Base-by-base conservation (phyloP, 139 green algal genomes). In the Raphidocelis subcapitata region DNA sequence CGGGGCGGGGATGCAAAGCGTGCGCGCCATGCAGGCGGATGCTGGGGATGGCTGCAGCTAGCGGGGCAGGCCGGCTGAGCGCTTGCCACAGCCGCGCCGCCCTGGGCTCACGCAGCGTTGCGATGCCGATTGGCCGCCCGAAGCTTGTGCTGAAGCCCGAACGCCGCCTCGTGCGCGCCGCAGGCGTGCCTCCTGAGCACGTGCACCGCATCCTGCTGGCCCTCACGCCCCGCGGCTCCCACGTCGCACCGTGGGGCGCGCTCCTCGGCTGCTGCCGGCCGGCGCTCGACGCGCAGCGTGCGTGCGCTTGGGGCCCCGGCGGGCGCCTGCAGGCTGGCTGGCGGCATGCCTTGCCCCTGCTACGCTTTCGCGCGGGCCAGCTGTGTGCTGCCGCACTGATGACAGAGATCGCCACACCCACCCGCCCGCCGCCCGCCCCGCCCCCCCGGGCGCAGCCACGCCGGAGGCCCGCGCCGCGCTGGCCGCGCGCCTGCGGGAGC, bases 141-240 rank as follows among this genome's bases (percentile, higher is more conserved):
- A n/a, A n/a, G n/a, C n/a, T n/a, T n/a, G n/a, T n/a, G n/a, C n/a
- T n/a, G n/a, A n/a, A n/a, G n/a, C n/a, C n/a, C n/a, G n/a, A n/a
- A n/a, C n/a, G n/a, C n/a, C n/a, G n/a, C n/a, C n/a, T n/a, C n/a
- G n/a, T n/a, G n/a, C n/a, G n/a, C n/a, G n/a, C 14, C n/a, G 47
- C 62, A 77, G 70, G 70, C 28, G 31, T 77, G 2, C n/a, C 70
- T 16, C 31, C 70, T 2, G 44, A 63, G 46, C 62, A 69, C n/a
- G 32, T 70, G 32, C 70, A 77, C 49, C 37, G 70, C 20, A 61
- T 77, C 32, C 61, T 77, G 49, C 49, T 77, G 61, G 70, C 59
- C 21, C 32, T 77, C 0, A 52, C 56, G 10, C 47, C 60, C 18
- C 31, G 49, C 24, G 61, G 70, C 21, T 20, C 35, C 5, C 47